A percentile compares a stretch with the other conserved stretches of the same genome.
These are phyloP conservation scores for Fusarium sp. DNA, from an alignment of 2,329 filamentous ascomycete genomes.

Conservation along the genomic window DNA sequence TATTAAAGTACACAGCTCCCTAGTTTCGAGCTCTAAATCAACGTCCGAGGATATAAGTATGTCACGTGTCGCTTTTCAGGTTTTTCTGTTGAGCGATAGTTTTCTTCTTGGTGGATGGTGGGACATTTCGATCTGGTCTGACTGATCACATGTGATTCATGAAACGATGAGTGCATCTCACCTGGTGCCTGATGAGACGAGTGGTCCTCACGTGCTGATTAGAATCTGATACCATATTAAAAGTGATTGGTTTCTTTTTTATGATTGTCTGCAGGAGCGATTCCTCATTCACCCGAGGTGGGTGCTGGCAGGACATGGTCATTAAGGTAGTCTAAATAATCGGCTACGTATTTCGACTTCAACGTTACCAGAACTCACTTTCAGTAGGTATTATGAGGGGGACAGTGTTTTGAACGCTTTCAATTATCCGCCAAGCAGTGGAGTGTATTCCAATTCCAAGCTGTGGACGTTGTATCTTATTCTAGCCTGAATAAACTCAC, in stretches of 20 bases:
- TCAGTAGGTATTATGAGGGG: background rate
- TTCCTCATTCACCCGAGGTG: background rate
- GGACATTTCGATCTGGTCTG: background rate
- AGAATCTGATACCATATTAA: accelerated
- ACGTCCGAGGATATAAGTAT: background rate
- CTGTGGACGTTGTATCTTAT: background rate
- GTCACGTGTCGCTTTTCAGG: background rate
- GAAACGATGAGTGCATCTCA: background rate
- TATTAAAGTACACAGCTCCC: background rate
- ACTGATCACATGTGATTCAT: background rate
- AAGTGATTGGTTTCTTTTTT: background rate
- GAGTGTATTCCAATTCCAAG: background rate
- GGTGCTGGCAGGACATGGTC: too few relatives aligned
- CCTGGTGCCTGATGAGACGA: too few relatives aligned
- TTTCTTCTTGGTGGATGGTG: background rate
- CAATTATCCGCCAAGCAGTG: background rate
- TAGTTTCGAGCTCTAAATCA: background rate
- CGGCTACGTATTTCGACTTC: background rate
- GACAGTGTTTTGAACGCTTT: background rate
- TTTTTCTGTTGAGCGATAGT: background rate
- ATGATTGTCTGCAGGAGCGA: background rate
- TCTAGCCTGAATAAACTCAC: background rate
- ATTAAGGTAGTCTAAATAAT: too few relatives aligned
- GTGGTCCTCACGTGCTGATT: background rate
- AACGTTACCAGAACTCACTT: background rate